Evolutionary conservation across 75 land plant species (phyloP).

Genomic region (Chamaecyparis obtusa): DNA sequence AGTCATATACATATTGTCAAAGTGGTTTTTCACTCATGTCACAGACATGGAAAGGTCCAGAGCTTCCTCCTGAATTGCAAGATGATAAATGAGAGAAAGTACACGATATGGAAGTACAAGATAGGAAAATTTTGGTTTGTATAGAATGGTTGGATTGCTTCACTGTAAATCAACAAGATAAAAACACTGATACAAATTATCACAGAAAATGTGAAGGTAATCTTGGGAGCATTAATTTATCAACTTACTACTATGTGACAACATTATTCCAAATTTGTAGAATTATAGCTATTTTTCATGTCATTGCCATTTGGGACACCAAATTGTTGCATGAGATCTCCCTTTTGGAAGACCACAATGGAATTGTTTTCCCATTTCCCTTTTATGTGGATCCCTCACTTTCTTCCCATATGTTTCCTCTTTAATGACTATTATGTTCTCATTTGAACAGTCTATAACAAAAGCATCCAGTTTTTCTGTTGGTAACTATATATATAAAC

Average conservation of each 20-base stretch:
- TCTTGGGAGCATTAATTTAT: neutral
- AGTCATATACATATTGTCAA: no score
- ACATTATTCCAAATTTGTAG: neutral
- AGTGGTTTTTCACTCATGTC: neutral
- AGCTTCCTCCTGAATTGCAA: neutral
- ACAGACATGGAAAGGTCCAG: neutral
- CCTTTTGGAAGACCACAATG: no score
- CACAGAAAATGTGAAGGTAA: neutral
- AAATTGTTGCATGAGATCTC: neutral
- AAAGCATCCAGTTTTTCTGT: neutral
- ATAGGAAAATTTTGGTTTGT: neutral
- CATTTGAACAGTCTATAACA: neutral
- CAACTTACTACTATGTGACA: neutral
- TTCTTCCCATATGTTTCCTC: neutral
- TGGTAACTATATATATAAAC: neutral
- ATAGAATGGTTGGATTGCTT: neutral
- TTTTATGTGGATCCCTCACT: neutral
- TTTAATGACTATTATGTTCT: neutral
- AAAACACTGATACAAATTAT: neutral
- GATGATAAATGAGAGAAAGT: neutral
- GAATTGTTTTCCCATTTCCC: neutral
- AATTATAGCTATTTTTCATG: neutral
- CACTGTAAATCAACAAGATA: neutral
- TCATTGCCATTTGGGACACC: neutral
- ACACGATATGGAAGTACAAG: neutral